Conservation (phyloP, 2,329 filamentous ascomycete species). For the Phialophora chinensis region DNA sequence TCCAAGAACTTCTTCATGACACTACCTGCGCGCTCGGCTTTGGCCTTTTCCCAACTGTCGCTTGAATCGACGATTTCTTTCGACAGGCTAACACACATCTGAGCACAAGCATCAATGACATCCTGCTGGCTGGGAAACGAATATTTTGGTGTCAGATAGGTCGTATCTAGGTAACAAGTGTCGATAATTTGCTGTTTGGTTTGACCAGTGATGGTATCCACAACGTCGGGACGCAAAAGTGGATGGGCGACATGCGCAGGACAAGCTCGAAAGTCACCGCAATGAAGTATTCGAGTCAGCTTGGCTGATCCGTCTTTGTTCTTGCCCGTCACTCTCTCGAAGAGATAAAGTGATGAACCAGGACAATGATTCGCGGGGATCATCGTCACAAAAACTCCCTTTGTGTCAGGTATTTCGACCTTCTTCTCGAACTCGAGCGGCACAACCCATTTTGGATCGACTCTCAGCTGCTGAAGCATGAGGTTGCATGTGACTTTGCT, state of each 20-base stretch:
- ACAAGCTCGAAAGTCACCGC: constrained; percentile 93
- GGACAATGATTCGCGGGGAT: constrained; percentile 96
- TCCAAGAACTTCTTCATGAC: constrained; percentile 69
- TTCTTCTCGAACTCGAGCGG: constrained; percentile 83
- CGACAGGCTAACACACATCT: constrained; percentile 80
- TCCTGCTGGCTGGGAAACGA: constrained; percentile 88
- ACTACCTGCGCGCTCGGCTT: constrained; percentile 59
- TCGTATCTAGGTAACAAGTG: constrained; percentile 95
- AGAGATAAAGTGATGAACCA: constrained; percentile 90
- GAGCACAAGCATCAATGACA: constrained; percentile 84
- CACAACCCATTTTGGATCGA: constrained; percentile 83
- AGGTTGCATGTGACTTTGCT: constrained; percentile 90
- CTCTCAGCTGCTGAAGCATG: constrained; percentile 82
- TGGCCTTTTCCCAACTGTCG: constrained; percentile 64
- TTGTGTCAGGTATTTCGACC: constrained; percentile 78
- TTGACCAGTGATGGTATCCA: constrained; percentile 74
- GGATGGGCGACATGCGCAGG: constrained; percentile 82
- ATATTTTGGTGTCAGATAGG: constrained; percentile 94
- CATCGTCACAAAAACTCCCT: constrained; percentile 88
- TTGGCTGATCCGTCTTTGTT: constrained; percentile 59
- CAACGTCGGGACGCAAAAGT: constrained; percentile 74
- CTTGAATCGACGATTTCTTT: constrained; percentile 65
- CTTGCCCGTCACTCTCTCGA: constrained; percentile 75
- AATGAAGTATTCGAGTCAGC: constrained; percentile 84
- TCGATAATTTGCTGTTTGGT: constrained; percentile 84